Evolutionary conservation across 305 asterid species (phyloP).

Genomic region (Rubia balearica): DNA sequence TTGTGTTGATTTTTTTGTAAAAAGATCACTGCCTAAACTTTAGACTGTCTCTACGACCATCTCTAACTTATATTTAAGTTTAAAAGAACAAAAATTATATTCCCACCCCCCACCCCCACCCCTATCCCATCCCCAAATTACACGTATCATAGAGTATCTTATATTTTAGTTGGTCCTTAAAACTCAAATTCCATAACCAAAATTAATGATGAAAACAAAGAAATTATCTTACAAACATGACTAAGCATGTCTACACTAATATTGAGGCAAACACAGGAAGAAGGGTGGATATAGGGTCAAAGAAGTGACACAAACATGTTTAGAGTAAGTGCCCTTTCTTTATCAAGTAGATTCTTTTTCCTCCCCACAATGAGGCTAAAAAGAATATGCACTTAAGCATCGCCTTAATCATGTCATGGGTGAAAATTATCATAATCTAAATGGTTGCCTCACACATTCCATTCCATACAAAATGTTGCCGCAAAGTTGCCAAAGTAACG

Average conservation of each 20-base stretch:
- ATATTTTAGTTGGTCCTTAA: too few species aligned
- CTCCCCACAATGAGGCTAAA: slow-evolving; percentile 31
- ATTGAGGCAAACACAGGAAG: too few species aligned
- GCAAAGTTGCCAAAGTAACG: slow-evolving; percentile 32
- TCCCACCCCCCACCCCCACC: too few species aligned
- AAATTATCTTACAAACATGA: background rate
- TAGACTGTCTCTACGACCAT: too few species aligned
- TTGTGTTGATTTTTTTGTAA: too few species aligned
- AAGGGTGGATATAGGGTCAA: slow-evolving; percentile 2
- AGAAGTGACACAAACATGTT: background rate
- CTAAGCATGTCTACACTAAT: background rate
- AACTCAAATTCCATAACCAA: background rate
- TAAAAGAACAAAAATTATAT: too few species aligned
- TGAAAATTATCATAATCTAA: slow-evolving; percentile 22
- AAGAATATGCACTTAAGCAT: slow-evolving; percentile 23
- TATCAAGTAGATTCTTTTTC: slow-evolving; percentile 18
- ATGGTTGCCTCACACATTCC: slow-evolving; percentile 16
- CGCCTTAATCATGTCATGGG: slow-evolving; percentile 27
- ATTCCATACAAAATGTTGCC: slow-evolving; percentile 28
- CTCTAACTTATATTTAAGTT: too few species aligned
- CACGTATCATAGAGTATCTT: background rate
- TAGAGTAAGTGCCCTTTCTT: background rate
- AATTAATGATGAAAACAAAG: background rate
- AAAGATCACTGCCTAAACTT: too few species aligned
- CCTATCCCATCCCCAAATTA: too few species aligned